Base-by-base conservation (phyloP, 2,329 filamentous ascomycete species). In the Zymoseptoria brevis region DNA sequence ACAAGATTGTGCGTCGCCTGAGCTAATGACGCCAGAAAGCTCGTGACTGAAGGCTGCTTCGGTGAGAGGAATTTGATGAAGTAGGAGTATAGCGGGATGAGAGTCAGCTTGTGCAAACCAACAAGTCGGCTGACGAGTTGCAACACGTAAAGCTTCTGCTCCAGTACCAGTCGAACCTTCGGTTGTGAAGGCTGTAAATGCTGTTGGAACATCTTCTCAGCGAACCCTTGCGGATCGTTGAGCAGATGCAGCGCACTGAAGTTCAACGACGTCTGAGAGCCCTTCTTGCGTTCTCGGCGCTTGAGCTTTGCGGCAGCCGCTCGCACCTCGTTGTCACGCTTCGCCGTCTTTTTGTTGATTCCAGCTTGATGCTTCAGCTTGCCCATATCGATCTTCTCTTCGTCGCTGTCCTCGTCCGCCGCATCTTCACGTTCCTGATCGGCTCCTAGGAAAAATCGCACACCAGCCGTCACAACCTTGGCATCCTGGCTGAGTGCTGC, bases 271-370 rank as follows among this genome's bases (percentile, higher is more conserved):
- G 95, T 89, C 3, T 91, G 89, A 64, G 89, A 84, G 64, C 85
- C 84, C 83, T 96, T 96, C 80, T 95, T 95, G 71, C 86, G 86
- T 72, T 96, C 90, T 70, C 87, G 84, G 56, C 81, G 86, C 77
- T 90, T 95, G 49, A 96, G 83, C 64, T 87, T 89, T n/a, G 86
- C 83, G 3, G 91, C 83, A 0, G 94, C 94, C 72, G 86, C 90
- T 58, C 89, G 88, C 56, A 96, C 83, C 30, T 85, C 83, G 68
- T 87, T 88, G 55, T 87, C 83, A 66, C 89, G 87, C 80, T 97
- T 97, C 73, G 88, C 93, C 16, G 86, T 88, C 80, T 97, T 99
- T 77, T 97, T 99, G 80, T 96, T 97, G 77, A 97, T 95, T 50
- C 86, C 88, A 26, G 86, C 82, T 74, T 94, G 88, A 74, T 96